Evolutionary conservation across 2,329 filamentous ascomycete species (phyloP).

Genomic region (Penicillium occitanis): DNA sequence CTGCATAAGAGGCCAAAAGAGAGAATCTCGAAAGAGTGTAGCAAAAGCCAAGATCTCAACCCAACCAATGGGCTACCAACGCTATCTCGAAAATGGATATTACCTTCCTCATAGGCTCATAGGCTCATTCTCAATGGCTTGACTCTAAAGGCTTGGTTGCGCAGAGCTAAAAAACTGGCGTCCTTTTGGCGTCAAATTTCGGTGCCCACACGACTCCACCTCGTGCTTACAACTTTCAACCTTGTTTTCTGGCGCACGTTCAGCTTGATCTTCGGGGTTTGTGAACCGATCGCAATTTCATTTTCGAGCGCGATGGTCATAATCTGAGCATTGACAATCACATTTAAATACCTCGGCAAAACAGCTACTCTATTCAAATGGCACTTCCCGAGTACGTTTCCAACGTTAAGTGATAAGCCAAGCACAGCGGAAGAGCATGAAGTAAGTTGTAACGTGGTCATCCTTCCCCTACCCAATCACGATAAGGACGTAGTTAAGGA

Average conservation of each 20-base stretch:
- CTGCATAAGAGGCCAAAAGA: background rate
- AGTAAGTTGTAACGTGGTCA: background rate
- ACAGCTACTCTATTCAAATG: background rate
- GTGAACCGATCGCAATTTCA: conserved; percentile 1
- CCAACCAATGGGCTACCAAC: background rate
- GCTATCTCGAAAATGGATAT: background rate
- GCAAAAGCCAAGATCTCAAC: background rate
- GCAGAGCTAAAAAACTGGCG: background rate
- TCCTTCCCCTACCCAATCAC: background rate
- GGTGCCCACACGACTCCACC: conserved; percentile 1
- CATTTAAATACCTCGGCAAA: background rate
- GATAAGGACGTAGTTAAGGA: background rate
- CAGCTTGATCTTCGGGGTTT: background rate
- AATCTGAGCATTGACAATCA: background rate
- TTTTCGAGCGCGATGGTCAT: background rate
- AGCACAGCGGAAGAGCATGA: background rate
- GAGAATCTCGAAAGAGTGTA: background rate
- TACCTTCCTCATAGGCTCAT: background rate
- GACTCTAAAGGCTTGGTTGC: background rate
- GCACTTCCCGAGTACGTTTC: background rate
- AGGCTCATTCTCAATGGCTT: background rate
- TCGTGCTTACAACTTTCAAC: background rate
- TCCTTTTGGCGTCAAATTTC: background rate
- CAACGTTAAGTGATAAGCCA: background rate
- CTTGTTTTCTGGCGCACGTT: background rate